Conservation (phyloP, 345 rosid genomes). For the Eucalyptus rudis region DNA sequence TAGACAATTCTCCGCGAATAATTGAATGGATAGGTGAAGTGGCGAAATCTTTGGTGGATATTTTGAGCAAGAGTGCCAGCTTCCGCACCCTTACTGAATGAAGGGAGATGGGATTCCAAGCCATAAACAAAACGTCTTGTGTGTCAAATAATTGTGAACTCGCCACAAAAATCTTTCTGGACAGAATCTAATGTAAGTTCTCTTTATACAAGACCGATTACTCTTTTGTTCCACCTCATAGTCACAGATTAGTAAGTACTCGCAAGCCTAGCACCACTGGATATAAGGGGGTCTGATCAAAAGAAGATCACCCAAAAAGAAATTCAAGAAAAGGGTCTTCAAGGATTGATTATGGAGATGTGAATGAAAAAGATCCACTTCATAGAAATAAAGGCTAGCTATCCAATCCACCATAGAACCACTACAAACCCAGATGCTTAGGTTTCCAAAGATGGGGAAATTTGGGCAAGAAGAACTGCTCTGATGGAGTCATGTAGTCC, state of each 20-base stretch:
- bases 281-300: neutral
- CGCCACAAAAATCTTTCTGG: neutral
- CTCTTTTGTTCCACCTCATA: neutral
- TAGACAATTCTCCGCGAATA: neutral
- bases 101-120: neutral
- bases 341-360: neutral
- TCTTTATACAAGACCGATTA: neutral
- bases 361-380: neutral
- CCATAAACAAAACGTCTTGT: neutral
- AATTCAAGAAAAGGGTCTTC: neutral
- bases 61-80: neutral
- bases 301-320: neutral
- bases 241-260: neutral
- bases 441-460: neutral
- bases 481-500: neutral
- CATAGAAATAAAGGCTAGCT: neutral
- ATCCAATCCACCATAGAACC: neutral
- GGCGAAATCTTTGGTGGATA: neutral
- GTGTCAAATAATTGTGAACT: neutral
- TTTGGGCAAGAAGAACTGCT: neutral
- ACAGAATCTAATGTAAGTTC: neutral
- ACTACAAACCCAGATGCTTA: neutral
- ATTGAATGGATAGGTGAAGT: neutral
- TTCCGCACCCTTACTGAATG: neutral
- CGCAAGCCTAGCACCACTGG: neutral